Percentiles rank a stretch among this genome's conserved stretches.
phyloP scores from a whole-genome alignment of 345 rosid genomes.

The Moricandia moricandioides region DNA sequence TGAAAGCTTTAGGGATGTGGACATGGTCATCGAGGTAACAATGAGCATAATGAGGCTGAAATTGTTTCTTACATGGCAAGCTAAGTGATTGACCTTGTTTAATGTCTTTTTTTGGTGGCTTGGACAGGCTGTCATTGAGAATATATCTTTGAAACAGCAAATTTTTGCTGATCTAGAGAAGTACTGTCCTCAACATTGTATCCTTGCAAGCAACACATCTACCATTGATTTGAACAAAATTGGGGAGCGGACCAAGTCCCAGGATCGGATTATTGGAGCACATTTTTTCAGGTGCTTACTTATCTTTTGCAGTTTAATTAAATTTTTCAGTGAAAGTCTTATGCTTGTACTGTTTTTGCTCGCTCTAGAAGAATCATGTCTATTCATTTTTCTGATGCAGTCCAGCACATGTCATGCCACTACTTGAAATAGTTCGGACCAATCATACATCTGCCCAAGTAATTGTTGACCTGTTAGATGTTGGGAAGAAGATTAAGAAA shows the following conservation, averaged over 20 bases:
- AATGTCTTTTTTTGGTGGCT: conserved; percentile 38
- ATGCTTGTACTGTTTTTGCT: background rate
- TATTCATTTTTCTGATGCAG: conserved; percentile 46
- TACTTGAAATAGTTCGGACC: conserved; percentile 87
- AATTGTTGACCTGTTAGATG: conserved; percentile 79
- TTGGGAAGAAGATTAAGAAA: conserved; percentile 88
- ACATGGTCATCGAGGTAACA: conserved; percentile 92
- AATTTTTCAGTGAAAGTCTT: background rate
- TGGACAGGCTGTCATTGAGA: conserved; percentile 90
- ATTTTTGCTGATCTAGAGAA: conserved; percentile 91
- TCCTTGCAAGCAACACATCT: conserved; percentile 92
- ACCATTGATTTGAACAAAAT: conserved; percentile 88
- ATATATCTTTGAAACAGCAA: conserved; percentile 86
- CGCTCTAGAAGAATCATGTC: conserved; percentile 15
- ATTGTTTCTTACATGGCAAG: conserved; percentile 10
- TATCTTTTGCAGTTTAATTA: background rate
- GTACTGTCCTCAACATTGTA: conserved; percentile 82
- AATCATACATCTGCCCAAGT: conserved; percentile 81
- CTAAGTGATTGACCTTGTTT: conserved; percentile 3
- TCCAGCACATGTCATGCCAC: conserved; percentile 97
- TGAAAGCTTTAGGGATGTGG: conserved; percentile 83
- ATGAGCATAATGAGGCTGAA: conserved; percentile 9
- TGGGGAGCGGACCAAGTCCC: conserved; percentile 74
- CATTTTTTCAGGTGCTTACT: conserved; percentile 88
- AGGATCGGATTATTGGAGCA: conserved; percentile 84